These are phyloP conservation scores for Heterobasidion annosum DNA, from an alignment of 1,284 basidiomycete species.

Conservation along the genomic window DNA sequence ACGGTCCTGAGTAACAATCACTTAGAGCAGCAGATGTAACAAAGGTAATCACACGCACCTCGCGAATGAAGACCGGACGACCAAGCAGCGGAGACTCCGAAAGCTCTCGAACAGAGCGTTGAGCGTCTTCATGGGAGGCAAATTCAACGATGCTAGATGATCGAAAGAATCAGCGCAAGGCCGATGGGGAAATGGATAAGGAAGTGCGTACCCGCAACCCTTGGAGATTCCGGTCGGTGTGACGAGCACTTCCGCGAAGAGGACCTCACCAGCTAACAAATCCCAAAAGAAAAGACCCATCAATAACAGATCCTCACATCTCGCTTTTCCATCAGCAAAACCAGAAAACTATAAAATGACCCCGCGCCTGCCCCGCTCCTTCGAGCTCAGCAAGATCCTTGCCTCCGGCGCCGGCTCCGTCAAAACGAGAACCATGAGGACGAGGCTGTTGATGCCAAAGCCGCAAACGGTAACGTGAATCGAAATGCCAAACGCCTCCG, in stretches of 20 bases:
- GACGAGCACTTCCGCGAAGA: constrained; percentile 97
- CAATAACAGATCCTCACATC: constrained; percentile 70
- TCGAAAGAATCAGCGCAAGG: neutral
- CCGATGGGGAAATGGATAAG: neutral
- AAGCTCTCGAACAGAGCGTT: constrained; percentile 78
- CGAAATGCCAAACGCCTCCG: neutral
- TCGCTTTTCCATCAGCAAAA: constrained; percentile 53
- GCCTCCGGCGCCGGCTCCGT: neutral
- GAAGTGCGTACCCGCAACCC: constrained; percentile 83
- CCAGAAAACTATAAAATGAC: constrained; percentile 37
- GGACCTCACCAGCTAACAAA: constrained; percentile 90
- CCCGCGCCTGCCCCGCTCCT: constrained; percentile 7
- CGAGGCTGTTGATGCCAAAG: neutral
- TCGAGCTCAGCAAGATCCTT: constrained; percentile 1
- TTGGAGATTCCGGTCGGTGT: constrained; percentile 96
- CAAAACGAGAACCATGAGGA: neutral
- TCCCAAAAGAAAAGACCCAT: constrained; percentile 78
- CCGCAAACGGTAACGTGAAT: constrained; percentile 1
- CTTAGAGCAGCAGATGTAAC: constrained; percentile 1
- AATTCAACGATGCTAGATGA: constrained; percentile 83
- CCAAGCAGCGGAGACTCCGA: constrained; percentile 86
- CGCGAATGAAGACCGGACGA: constrained; percentile 91
- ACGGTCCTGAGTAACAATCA: constrained; percentile 62
- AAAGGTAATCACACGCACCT: constrained; percentile 42
- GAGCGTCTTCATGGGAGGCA: constrained; percentile 74